A percentile compares a stretch with the other conserved stretches of the same genome.
These are phyloP conservation scores for Calonectria leucothoes DNA, from an alignment of 2,329 filamentous ascomycete genomes.

Conservation along the genomic window DNA sequence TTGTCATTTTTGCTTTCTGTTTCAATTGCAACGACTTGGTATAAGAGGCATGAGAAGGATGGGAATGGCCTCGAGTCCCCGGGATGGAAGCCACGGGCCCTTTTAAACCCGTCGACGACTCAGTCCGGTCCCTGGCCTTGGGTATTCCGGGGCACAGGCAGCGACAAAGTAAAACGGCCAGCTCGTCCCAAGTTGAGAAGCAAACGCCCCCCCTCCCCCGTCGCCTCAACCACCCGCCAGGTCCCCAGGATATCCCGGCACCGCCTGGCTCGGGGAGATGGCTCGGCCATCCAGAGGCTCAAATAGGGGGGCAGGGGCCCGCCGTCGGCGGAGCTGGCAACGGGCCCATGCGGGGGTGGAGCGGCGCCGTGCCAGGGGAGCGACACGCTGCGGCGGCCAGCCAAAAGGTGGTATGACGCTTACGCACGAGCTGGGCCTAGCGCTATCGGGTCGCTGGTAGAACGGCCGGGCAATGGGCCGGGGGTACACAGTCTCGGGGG, in stretches of 20 bases:
- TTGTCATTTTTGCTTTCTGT: not conserved
- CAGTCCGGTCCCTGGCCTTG: not conserved
- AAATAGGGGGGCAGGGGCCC: not conserved
- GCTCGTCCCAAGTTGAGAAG: not conserved
- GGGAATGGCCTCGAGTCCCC: not conserved
- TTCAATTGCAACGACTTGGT: not conserved
- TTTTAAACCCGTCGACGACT: not conserved
- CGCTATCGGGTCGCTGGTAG: not conserved
- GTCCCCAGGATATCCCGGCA: not conserved
- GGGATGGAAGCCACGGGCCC: not conserved
- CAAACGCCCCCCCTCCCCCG: not conserved
- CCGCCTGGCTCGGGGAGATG: not conserved
- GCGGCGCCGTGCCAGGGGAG: too few species aligned
- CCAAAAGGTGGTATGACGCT: conserved; percentile 2
- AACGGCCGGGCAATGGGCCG: not conserved
- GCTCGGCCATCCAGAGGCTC: not conserved
- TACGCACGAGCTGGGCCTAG: not conserved
- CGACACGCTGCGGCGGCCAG: too few species aligned
- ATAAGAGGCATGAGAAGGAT: not conserved
- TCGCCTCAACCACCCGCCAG: not conserved
- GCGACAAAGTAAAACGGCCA: not conserved
- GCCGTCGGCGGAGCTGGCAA: not conserved
- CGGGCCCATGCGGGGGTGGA: conserved; percentile 4
- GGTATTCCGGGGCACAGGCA: not conserved
- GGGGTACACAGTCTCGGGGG: too few species aligned